Evolutionary conservation across 257 asterid species (phyloP).

Genomic region (Rauvolfia tetraphylla): DNA sequence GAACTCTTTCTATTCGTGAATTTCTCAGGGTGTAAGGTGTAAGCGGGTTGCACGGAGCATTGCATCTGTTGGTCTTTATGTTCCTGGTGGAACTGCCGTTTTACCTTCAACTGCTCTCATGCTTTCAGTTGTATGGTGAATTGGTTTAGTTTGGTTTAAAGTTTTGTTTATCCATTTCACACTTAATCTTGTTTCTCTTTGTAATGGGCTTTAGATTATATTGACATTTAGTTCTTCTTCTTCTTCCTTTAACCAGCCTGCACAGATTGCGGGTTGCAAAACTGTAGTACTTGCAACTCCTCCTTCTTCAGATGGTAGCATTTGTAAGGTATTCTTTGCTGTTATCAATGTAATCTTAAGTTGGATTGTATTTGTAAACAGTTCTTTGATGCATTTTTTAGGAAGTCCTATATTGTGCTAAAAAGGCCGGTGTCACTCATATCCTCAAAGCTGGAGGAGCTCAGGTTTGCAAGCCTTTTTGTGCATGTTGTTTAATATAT

Average conservation of each 20-base stretch:
- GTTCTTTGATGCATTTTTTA: slow-evolving; percentile 21
- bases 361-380: not conserved
- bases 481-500: not conserved
- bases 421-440: slow-evolving; percentile 97
- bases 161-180: slow-evolving; percentile 15
- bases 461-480: slow-evolving; percentile 51
- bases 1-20: slow-evolving; percentile 11
- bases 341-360: not conserved
- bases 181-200: slow-evolving; percentile 11
- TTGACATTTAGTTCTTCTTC: slow-evolving; percentile 4
- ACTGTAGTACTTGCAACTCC: slow-evolving; percentile 96
- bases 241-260: slow-evolving; percentile 66
- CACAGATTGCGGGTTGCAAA: slow-evolving; percentile 98
- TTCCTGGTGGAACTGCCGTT: slow-evolving; percentile 99
- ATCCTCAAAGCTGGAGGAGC: slow-evolving; percentile 99
- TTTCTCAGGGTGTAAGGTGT: slow-evolving; percentile 86
- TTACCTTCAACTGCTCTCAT: slow-evolving; percentile 97
- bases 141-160: slow-evolving; percentile 11
- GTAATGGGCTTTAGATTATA: not conserved
- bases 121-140: slow-evolving; percentile 90
- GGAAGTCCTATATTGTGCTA: slow-evolving; percentile 98
- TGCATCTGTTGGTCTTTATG: slow-evolving; percentile 92
- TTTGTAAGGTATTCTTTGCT: slow-evolving; percentile 66
- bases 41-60: slow-evolving; percentile 90
- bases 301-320: slow-evolving; percentile 82